Evolutionary conservation across 306 rosid genomes (phyloP), one percentile per base, ranked within the genome.

Genomic region (Begonia peltatifolia): DNA sequence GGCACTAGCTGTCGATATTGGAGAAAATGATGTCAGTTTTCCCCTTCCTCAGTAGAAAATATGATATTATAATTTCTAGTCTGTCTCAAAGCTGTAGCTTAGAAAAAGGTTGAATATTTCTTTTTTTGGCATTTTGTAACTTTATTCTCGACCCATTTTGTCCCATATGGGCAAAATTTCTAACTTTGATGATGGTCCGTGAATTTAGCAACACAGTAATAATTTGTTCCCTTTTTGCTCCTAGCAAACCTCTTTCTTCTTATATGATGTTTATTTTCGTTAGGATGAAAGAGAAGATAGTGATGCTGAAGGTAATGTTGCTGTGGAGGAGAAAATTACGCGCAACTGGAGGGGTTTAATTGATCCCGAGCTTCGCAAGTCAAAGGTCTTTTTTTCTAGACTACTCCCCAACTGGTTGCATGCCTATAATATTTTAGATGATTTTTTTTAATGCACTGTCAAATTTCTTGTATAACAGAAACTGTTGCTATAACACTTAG

Each of bases 281-380:
- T 59, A 86, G 95, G 94, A 80, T 50, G 99, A 30, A 30, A 30
- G 79, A 62, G 89, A 64, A 41, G 93, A 83, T 36, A 86, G 93
- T 68, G 99, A 86, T 15, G 47, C 48, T 46, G 93, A 83, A 55
- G 82, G 54, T 15, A 94, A 43, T 35, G 76, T 17, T 16, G 80
- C 56, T 52, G 81, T 54, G 23, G 83, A 68, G 12, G 81, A 78
- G 71, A 86, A 90, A 74, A 54, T 90, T 59, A 48, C 56, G 18
- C 84, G 94, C 70, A 80, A 83, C 64, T 90, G 99, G 99, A 90
- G 99, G 54, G 88, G 83, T 61, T 75, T 83, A 83, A 73, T 70
- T 58, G 77, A 75, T 63, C 94, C 94, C 0, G 74, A 77, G 66
- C 83, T 80, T 55, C 73, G 56, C 68, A 79, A 81, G 63, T 77